Percentiles rank a stretch among this genome's conserved stretches.
These are phyloP conservation scores for Centaurea solstitialis DNA, from an alignment of 129 eudicot genomes.

Conservation along the genomic window DNA sequence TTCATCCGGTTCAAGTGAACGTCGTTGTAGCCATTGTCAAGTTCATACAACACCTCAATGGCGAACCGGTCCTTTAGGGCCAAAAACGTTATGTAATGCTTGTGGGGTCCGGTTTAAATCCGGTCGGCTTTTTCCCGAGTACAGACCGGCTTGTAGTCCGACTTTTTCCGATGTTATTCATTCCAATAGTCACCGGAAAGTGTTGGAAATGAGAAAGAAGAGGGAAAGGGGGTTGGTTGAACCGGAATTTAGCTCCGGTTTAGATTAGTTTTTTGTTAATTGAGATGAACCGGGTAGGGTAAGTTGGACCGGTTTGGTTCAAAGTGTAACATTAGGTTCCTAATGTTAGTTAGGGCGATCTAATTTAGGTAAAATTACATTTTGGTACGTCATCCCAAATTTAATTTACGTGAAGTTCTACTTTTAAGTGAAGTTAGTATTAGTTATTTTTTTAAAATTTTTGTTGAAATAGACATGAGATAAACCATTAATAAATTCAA, in stretches of 20 bases:
- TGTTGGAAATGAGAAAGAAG: slow-evolving; percentile 15
- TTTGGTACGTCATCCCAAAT: background rate
- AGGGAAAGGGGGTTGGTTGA: background rate
- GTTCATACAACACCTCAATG: slow-evolving; percentile 16
- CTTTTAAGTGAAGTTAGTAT: too few species aligned
- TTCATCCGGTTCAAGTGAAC: background rate
- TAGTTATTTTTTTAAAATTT: too few species aligned
- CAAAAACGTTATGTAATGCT: background rate
- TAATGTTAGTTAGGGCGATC: slow-evolving; percentile 9
- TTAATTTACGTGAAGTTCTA: background rate
- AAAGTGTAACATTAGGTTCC: slow-evolving; percentile 9
- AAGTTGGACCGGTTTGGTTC: background rate
- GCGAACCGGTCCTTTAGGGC: slow-evolving; percentile 17
- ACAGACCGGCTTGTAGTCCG: slow-evolving; percentile 16
- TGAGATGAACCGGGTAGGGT: background rate
- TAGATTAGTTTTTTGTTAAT: background rate
- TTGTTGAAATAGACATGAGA: background rate
- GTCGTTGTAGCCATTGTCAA: slow-evolving; percentile 9
- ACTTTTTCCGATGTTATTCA: background rate
- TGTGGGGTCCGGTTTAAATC: slow-evolving; percentile 17
- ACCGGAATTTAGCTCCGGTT: background rate
- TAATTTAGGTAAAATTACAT: slow-evolving; percentile 1
- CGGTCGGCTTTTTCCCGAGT: slow-evolving; percentile 9
- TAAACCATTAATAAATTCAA: background rate
- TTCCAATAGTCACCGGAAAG: slow-evolving; percentile 11